Base-by-base conservation (phyloP, 148 eudicot genomes). In the Cornus controversa region DNA sequence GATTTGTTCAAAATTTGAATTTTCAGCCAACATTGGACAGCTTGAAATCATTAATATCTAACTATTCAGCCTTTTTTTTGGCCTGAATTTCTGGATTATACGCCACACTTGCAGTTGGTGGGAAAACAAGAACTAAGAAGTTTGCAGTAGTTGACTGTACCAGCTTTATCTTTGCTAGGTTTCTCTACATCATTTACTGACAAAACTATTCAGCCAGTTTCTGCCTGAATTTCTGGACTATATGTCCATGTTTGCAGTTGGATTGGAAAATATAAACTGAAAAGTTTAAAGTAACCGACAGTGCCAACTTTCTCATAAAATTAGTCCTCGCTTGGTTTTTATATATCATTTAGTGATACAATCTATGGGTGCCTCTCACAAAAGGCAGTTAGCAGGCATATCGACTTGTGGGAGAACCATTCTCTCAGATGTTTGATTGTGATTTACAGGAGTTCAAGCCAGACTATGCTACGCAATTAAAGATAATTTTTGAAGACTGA, bases 401-500 rank as follows among this genome's bases (percentile, higher is more conserved):
- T 58, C 5, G 64, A 18, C 23, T 58, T 58, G n/a, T 20, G 24
- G 25, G 6, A 58, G 25, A 58, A 58, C 18, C 64, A 0, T 58
- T 2, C 63, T 50, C 15, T 16, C 3, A 58, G 24, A 18, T 18
- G 24, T 58, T 58, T 58, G 24, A 58, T 58, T 58, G 23, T 58
- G 64, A 58, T 58, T 58, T 22, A 58, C 24, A 58, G 64, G 64
- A 58, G 1, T 58, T 58, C 64, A 58, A 58, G 64, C 25, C 58
- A 23, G 40, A 64, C 22, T 69, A 47, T 79, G 67, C 71, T 71
- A 66, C 75, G 58, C 10, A 63, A 72, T 36, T 71, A 77, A 78
- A 66, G 22, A 45, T 60, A 23, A 58, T 64, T 54, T 70, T 75
- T 70, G 77, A 86, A 85, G 74, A 74, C 79, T 82, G 80, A 87